phyloP scores from a whole-genome alignment of 495 filamentous ascomycete species.

The Penicillium riverlandense region DNA sequence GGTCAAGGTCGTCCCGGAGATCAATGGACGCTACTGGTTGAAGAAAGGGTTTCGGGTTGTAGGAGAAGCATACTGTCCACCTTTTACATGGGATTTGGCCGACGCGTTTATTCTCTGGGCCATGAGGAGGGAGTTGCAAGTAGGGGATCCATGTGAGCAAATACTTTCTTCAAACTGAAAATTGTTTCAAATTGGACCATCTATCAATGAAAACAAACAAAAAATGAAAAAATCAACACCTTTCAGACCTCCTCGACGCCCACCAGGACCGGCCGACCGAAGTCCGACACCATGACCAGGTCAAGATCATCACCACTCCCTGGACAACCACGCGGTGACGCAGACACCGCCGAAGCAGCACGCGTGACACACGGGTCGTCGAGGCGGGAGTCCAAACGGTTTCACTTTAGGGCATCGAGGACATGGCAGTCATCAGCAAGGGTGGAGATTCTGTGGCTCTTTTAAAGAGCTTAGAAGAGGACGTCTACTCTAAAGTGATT shows the following conservation, averaged over 20 bases:
- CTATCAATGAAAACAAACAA: no score
- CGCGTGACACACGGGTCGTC: constrained; percentile 22
- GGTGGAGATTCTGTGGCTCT: constrained; percentile 69
- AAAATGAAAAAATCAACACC: constrained; percentile 23
- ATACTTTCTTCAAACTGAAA: no score
- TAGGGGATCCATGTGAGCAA: no score
- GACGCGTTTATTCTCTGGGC: no score
- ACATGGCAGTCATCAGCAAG: constrained; percentile 65
- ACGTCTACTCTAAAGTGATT: constrained; percentile 91
- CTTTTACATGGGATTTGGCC: no score
- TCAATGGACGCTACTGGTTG: no score
- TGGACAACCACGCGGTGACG: constrained; percentile 28
- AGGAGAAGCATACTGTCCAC: no score
- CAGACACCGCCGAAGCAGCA: constrained; percentile 18
- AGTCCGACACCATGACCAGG: constrained; percentile 52
- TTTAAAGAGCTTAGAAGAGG: constrained; percentile 72
- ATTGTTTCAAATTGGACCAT: no score
- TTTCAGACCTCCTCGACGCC: constrained; percentile 68
- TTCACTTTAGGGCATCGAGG: constrained; percentile 69
- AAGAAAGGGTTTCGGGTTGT: no score
- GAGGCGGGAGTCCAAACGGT: constrained; percentile 51
- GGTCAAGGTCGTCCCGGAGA: no score
- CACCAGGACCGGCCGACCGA: constrained; percentile 58
- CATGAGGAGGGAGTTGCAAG: no score
- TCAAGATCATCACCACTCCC: constrained; percentile 70